These are phyloP conservation scores for Diplocarpon rosae DNA, from an alignment of 2,329 filamentous ascomycete species.

Conservation along the genomic window DNA sequence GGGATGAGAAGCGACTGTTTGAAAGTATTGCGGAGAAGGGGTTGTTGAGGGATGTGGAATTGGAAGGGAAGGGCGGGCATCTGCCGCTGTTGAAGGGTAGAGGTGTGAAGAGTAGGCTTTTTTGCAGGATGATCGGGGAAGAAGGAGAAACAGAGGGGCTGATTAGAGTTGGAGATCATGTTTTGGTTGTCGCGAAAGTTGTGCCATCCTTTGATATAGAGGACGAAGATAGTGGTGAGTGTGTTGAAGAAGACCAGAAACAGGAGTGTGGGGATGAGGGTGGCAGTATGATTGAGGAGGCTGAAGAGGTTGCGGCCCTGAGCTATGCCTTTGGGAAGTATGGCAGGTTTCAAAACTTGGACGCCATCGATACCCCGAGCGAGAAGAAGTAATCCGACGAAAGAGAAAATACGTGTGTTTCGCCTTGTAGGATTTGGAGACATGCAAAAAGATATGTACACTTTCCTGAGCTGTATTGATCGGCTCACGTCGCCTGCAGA, in stretches of 20 bases:
- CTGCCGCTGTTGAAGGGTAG: slow-evolving; percentile 8
- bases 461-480: too few species aligned
- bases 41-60: not conserved
- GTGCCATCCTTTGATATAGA: not conserved
- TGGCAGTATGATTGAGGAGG: not conserved
- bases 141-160: slow-evolving; percentile 8
- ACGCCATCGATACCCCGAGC: not conserved
- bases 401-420: too few species aligned
- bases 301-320: not conserved
- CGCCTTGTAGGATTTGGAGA: too few species aligned
- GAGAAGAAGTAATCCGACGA: too few species aligned
- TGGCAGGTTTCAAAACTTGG: not conserved
- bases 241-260: not conserved
- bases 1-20: not conserved
- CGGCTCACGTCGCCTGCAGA: too few species aligned
- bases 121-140: slow-evolving; percentile 14
- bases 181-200: slow-evolving; percentile 21
- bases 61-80: not conserved
- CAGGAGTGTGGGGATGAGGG: not conserved
- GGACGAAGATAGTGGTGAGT: not conserved
- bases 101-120: slow-evolving; percentile 13
- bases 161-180: slow-evolving; percentile 23
- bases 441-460: too few species aligned
- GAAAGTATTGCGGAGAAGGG: not conserved
- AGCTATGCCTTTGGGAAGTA: not conserved